Evolutionary conservation across 768 basidiomycete genomes (phyloP), one percentile per base, ranked within the genome.

Genomic region (Polyporus arcularius): DNA sequence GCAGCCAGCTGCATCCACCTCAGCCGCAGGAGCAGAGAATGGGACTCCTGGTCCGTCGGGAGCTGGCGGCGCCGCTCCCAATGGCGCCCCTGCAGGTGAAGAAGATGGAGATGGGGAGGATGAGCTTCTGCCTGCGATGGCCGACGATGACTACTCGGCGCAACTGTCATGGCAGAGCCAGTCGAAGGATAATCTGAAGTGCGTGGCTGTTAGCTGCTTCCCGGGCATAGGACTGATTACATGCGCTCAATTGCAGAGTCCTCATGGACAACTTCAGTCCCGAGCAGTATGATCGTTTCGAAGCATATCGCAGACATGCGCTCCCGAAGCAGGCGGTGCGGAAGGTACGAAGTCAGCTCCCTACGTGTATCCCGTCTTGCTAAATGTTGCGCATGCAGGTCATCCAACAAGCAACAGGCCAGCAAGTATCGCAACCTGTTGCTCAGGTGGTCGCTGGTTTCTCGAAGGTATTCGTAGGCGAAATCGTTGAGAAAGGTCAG

Each of bases 371-470:
- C 54, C 6, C 28, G 8, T 39, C 28, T 28, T 54, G 42, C 7
- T 48, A 48, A 9, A 40, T 6, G n/a, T 9, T 7, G 26, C 18
- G 9, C 1, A n/a, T 10, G 1, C 61, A 94, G 92, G 85, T 94
- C 35, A 90, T 96, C 63, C 92, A 93, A 69, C 90, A 93, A 73
- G 83, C 85, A 1, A 78, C 87, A 0, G 88, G 88, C 15, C 88
- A 92, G 60, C 90, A 93, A 67, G 90, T 92, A 6, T 92, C 92
- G 4, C 87, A 88, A 67, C 90, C 92, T 3, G 90, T 96, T 4
- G 89, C 94, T 1, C 93, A 94, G 63, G 85, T 95, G 46, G 89
- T 96, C 2, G 92, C 93, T 5, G 94, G 94, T 62, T 90, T 96
- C 58, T 82, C 85, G 14, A 96, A 96, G 38, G 92, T 96, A 0